A percentile compares a stretch with the other conserved stretches of the same genome.
These are phyloP conservation scores for Plasmodium vinckei DNA, from an alignment of 169 alveolate genomes.

Conservation along the genomic window DNA sequence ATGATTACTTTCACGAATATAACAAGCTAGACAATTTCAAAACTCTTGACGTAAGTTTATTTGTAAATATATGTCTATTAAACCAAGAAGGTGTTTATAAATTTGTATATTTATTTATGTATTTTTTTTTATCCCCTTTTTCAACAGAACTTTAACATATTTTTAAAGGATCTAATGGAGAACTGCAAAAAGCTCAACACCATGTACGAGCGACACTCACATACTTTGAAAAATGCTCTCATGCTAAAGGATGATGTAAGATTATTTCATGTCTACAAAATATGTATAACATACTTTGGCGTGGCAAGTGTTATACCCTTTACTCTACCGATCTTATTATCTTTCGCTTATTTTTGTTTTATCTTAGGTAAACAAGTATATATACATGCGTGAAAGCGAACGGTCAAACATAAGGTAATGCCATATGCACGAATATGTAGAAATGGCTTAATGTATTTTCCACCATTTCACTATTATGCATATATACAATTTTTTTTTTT, in stretches of 20 bases:
- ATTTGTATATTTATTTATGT: background rate
- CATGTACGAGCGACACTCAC: conserved; percentile 21
- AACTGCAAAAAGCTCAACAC: conserved; percentile 13
- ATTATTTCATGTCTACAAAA: background rate
- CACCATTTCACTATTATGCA: background rate
- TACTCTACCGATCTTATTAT: too few species aligned
- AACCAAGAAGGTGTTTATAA: too few species aligned
- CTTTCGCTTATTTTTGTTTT: background rate
- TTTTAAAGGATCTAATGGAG: conserved; percentile 35
- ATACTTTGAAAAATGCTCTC: conserved; percentile 40
- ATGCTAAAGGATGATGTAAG: conserved; percentile 67
- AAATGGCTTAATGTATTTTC: too few species aligned
- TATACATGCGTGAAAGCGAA: conserved; percentile 67
- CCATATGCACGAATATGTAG: too few species aligned
- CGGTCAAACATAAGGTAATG: conserved; percentile 60
- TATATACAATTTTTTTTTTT: background rate
- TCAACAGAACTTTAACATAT: conserved; percentile 24
- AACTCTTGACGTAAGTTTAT: conserved; percentile 52
- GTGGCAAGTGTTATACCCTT: too few species aligned
- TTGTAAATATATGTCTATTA: too few species aligned
- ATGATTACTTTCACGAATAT: conserved; percentile 60
- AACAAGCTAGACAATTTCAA: conserved; percentile 46
- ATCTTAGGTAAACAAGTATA: conserved; percentile 53
- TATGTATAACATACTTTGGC: too few species aligned
- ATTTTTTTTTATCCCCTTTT: background rate